These are phyloP conservation scores for Haplosporangium sp. DNA, from an alignment of 371 early-diverging fungal genomes.

Conservation along the genomic window DNA sequence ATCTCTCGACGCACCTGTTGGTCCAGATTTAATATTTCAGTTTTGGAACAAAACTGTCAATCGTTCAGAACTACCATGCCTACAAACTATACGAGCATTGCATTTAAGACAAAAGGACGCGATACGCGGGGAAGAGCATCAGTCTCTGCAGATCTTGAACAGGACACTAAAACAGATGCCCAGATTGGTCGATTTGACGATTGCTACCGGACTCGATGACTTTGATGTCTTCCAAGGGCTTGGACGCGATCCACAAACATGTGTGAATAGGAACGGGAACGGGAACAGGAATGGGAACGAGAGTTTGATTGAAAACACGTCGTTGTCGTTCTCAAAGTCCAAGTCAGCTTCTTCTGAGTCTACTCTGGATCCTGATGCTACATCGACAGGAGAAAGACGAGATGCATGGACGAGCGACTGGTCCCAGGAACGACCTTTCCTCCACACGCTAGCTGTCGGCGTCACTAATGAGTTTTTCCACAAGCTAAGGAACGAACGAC, in stretches of 20 bases:
- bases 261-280: background rate
- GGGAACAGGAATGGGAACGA: background rate
- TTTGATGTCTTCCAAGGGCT: conserved; percentile 24
- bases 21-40: conserved; percentile 14
- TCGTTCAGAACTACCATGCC: conserved; percentile 25
- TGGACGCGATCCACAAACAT: conserved; percentile 25
- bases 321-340: too few species aligned
- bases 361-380: background rate
- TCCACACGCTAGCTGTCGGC: conserved; percentile 31
- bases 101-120: conserved; percentile 14
- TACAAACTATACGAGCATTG: conserved; percentile 7
- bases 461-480: conserved; percentile 16
- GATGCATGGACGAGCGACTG: conserved; percentile 4
- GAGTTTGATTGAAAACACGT: background rate
- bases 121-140: background rate
- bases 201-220: conserved; percentile 20
- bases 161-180: conserved; percentile 28
- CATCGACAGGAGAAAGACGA: background rate
- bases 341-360: background rate
- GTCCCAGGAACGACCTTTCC: conserved; percentile 27
- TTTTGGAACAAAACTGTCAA: conserved; percentile 25
- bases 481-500: conserved; percentile 8
- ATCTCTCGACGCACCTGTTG: conserved; percentile 13
- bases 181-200: conserved; percentile 25
- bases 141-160: conserved; percentile 11